Evolutionary conservation across 169 alveolate genomes (phyloP), one percentile per base, ranked within the genome.

Genomic region (Cryptosporidium meleagridis): DNA sequence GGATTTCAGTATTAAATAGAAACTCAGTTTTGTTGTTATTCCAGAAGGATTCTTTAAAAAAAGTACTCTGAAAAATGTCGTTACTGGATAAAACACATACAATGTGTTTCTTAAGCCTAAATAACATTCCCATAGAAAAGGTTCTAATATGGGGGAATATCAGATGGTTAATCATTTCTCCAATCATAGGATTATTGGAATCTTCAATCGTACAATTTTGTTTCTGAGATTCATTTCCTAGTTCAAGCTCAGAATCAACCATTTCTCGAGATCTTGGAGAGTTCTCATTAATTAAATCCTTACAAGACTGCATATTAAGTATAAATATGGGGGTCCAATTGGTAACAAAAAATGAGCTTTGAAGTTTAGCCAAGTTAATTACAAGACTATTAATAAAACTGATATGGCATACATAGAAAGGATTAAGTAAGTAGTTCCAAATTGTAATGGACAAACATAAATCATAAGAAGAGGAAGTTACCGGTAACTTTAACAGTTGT

Each of bases 241-340:
- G 35, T 23, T 73, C 72, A 5, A 12, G 33, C 4, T 73, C 70
- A n/a, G 23, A 18, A 45, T 41, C 65, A 3, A 23, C 14, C 35
- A 41, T 70, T n/a, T 70, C 84, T n/a, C 29, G 35, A 70, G 41
- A 65, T 65, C 33, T 65, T 1, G 44, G n/a, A n/a, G 51, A 37
- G 51, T 65, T 29, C 51, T 65, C 72, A 10, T 8, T 33, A 5
- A 37, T 29, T 14, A 35, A 12, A 29, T 65, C 44, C 4, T 33
- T 33, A 7, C 51, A 31, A 16, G 48, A 16, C 33, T 65, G 44
- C 72, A 65, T 65, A 44, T 65, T 65, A n/a, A 45, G 37, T 21
- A 80, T 41, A 26, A 59, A 80, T 7, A 80, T 80, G 44, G 89
- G 89, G 35, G 75, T 48, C 89, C 89, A 80, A 62, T 62, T 65